phyloP scores from a whole-genome alignment of 805 yeast species.

The Pichia gijzeniarum region DNA sequence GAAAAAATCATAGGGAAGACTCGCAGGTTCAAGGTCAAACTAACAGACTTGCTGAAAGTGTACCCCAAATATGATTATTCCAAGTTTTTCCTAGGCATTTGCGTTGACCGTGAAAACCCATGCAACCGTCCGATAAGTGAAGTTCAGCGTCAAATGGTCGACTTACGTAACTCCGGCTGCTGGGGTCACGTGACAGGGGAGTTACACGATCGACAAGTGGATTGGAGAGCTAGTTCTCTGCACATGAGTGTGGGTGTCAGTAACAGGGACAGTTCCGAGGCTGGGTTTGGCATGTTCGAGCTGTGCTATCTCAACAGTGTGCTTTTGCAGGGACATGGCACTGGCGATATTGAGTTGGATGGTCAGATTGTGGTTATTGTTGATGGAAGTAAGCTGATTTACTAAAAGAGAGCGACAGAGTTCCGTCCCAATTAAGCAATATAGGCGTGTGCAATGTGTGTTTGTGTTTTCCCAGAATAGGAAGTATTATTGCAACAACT shows the following conservation, averaged over 20 bases:
- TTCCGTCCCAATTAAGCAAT: conserved; percentile 1
- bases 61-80: conserved; percentile 12
- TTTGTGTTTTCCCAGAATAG: conserved; percentile 6
- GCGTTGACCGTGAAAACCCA: not conserved
- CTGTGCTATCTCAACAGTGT: too few species aligned
- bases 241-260: conserved; percentile 20
- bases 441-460: not conserved
- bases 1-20: too few species aligned
- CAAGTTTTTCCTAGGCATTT: conserved; percentile 12
- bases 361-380: not conserved
- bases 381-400: not conserved
- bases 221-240: conserved; percentile 11
- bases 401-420: not conserved
- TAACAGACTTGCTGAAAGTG: not conserved
- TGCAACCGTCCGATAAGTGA: not conserved
- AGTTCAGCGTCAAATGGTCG: not conserved
- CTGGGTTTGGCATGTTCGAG: not conserved
- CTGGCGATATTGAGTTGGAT: not conserved
- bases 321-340: not conserved
- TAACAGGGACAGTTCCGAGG: not conserved
- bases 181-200: conserved; percentile 3
- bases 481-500: conserved; percentile 5
- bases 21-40: not conserved
- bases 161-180: not conserved
- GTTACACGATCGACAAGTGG: conserved; percentile 10